phyloP scores from a whole-genome alignment of 1,284 basidiomycete species.

The Hemileia vastatrix region DNA sequence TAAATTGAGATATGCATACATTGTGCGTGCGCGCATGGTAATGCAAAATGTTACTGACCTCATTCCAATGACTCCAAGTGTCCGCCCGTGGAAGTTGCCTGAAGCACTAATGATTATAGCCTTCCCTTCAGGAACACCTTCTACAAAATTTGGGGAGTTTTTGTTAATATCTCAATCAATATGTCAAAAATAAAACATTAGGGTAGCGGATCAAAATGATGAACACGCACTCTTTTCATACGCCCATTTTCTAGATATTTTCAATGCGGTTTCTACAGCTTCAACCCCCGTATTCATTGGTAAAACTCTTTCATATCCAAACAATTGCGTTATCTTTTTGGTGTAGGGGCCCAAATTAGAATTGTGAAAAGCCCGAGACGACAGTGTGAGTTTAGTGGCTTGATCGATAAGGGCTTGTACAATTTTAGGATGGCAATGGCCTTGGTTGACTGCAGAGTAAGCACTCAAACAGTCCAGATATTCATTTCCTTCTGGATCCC shows the following conservation, averaged over 20 bases:
- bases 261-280: constrained; percentile 78
- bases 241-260: constrained; percentile 46
- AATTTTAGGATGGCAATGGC: constrained; percentile 90
- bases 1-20: background rate
- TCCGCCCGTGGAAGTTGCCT: constrained; percentile 94
- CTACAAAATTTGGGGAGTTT: constrained; percentile 47
- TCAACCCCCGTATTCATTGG: constrained; percentile 99
- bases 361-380: constrained; percentile 94
- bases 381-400: constrained; percentile 80
- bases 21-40: background rate
- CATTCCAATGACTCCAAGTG: constrained; percentile 73
- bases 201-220: no score
- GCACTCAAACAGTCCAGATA: constrained; percentile 74
- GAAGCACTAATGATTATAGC: constrained; percentile 78
- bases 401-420: constrained; percentile 72
- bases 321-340: constrained; percentile 69
- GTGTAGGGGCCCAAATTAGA: constrained; percentile 81
- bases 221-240: constrained; percentile 32
- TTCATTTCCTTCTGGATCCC: constrained; percentile 67
- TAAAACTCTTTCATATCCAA: constrained; percentile 89
- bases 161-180: background rate
- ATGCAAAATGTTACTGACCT: constrained; percentile 25
- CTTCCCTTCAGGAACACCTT: constrained; percentile 69
- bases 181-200: background rate
- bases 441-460: constrained; percentile 75